Evolutionary conservation across 495 filamentous ascomycete genomes (phyloP).

Genomic region (Gamarada debralockiae): DNA sequence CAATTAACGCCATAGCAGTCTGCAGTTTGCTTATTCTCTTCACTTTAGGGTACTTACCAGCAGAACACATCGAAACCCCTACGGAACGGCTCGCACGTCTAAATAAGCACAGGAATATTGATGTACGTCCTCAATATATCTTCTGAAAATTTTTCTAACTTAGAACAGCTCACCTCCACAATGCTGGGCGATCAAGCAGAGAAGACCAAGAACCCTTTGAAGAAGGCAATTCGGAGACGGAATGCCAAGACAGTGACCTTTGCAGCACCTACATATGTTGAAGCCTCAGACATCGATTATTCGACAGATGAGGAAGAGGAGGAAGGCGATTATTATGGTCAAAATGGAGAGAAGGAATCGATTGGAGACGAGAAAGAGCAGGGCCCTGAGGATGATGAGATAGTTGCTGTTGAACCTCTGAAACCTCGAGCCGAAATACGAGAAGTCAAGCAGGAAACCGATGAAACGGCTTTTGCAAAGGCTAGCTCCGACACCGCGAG

Average conservation of each 20-base stretch:
- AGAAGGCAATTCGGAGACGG: constrained; percentile 82
- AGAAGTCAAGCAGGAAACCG: constrained; percentile 27
- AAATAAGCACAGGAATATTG: constrained; percentile 98
- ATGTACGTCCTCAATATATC: constrained; percentile 54
- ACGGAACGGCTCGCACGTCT: constrained; percentile 89
- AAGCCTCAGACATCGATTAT: constrained; percentile 87
- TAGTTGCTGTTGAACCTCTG: constrained; percentile 18
- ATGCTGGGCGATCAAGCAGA: constrained; percentile 92
- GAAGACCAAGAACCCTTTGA: constrained; percentile 84
- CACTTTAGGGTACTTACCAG: constrained; percentile 80
- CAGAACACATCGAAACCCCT: constrained; percentile 98
- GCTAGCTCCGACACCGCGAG: constrained; percentile 34
- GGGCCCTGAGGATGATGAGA: constrained; percentile 29
- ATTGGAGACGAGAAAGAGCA: constrained; percentile 33
- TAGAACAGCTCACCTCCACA: constrained; percentile 71
- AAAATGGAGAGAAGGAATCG: constrained; percentile 35
- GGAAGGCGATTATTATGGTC: constrained; percentile 49
- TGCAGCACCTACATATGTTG: constrained; percentile 74
- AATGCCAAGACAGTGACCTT: constrained; percentile 91
- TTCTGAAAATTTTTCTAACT: constrained; percentile 1
- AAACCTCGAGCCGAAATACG: constrained; percentile 26
- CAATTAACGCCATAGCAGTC: not conserved
- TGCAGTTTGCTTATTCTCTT: constrained; percentile 6
- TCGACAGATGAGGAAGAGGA: constrained; percentile 81
- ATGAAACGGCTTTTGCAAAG: constrained; percentile 10